These are phyloP conservation scores for Hippophae rhamnoides DNA, from an alignment of 306 rosid species.

Conservation along the genomic window DNA sequence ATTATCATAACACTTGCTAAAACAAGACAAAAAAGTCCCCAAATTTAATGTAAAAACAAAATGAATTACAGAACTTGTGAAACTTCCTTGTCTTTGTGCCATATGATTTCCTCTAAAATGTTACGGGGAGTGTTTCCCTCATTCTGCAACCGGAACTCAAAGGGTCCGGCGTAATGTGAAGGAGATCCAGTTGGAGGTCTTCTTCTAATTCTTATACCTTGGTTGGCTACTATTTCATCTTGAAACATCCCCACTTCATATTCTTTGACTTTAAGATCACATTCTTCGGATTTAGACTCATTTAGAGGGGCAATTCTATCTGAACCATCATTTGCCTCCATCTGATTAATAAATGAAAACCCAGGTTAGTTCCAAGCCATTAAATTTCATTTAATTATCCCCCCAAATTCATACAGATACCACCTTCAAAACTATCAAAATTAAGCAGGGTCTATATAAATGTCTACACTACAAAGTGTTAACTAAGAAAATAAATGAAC, in stretches of 20 bases:
- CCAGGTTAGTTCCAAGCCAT: neutral
- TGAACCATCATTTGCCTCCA: conserved; percentile 43
- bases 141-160: conserved; percentile 71
- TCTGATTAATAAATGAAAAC: conserved; percentile 26
- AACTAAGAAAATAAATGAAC: neutral
- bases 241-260: conserved; percentile 89
- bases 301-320: conserved; percentile 23
- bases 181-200: conserved; percentile 84
- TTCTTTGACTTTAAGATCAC: conserved; percentile 58
- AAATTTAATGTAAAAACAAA: conserved; percentile 3
- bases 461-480: too few relatives aligned
- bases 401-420: neutral
- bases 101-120: conserved; percentile 86
- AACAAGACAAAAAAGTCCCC: too few relatives aligned
- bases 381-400: neutral
- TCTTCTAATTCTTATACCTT: conserved; percentile 84
- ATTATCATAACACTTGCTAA: too few relatives aligned
- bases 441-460: too few relatives aligned
- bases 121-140: conserved; percentile 88
- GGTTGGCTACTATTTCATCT: conserved; percentile 75
- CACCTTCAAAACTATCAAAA: too few relatives aligned
- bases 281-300: conserved; percentile 39
- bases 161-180: conserved; percentile 82
- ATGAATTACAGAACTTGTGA: conserved; percentile 32
- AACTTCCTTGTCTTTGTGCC: conserved; percentile 82